A percentile compares a stretch with the other conserved stretches of the same genome.
phyloP scores from a whole-genome alignment of 495 filamentous ascomycete species.

The Pseudomonodictys pantanalensis region DNA sequence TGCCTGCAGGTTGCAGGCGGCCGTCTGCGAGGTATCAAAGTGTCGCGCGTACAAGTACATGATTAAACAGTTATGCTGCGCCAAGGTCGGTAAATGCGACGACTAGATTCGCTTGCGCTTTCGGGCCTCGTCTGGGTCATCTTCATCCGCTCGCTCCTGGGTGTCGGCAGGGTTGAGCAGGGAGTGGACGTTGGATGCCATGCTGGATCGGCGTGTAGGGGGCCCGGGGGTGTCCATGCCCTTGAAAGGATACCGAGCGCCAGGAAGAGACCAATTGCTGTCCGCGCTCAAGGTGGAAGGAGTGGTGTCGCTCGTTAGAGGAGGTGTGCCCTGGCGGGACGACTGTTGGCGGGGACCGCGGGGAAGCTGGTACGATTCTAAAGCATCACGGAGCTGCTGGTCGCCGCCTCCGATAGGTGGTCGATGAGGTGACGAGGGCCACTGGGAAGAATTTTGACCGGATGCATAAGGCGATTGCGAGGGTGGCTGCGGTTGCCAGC shows the following conservation, averaged over 20 bases:
- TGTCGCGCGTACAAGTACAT: slow-evolving; percentile 28
- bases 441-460: slow-evolving; percentile 69
- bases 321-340: slow-evolving; percentile 59
- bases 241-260: slow-evolving; percentile 47
- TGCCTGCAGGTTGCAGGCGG: neutral
- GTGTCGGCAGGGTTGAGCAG: slow-evolving; percentile 85
- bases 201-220: slow-evolving; percentile 67
- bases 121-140: slow-evolving; percentile 48
- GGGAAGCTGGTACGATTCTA: slow-evolving; percentile 75
- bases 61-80: neutral
- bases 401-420: slow-evolving; percentile 60
- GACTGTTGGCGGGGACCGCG: slow-evolving; percentile 55
- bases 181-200: slow-evolving; percentile 74
- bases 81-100: neutral
- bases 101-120: slow-evolving; percentile 41
- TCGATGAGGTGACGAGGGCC: slow-evolving; percentile 82
- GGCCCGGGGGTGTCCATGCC: slow-evolving; percentile 46
- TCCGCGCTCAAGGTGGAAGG: slow-evolving; percentile 51
- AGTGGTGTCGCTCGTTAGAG: slow-evolving; percentile 34
- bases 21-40: neutral
- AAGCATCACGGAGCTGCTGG: slow-evolving; percentile 75
- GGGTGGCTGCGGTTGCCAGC: slow-evolving; percentile 63
- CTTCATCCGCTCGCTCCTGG: slow-evolving; percentile 67
- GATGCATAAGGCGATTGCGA: slow-evolving; percentile 67
- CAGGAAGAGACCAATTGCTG: slow-evolving; percentile 58